Percentiles rank a stretch among this genome's conserved stretches.
Evolutionary conservation across 192 early-diverging fungal genomes (phyloP).

Genomic region (Podila minutissima): DNA sequence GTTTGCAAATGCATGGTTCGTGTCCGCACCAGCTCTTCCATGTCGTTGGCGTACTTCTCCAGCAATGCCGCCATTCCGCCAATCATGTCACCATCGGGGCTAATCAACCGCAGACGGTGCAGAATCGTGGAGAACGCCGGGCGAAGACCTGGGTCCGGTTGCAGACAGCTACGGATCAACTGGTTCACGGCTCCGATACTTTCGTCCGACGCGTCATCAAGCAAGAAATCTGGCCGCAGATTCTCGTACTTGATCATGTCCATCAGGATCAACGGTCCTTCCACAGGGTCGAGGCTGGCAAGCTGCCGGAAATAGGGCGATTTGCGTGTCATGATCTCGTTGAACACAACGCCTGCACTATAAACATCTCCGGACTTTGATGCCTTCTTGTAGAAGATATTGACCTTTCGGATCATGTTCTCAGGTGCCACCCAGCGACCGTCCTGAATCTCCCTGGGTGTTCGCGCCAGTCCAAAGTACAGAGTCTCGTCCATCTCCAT

Average conservation of each 20-base stretch:
- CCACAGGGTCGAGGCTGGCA: conserved; percentile 5
- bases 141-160: conserved; percentile 27
- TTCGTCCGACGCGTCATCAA: conserved; percentile 44
- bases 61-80: conserved; percentile 55
- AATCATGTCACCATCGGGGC: conserved; percentile 52
- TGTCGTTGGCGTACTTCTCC: conserved; percentile 59
- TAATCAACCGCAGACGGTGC: conserved; percentile 38
- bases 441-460: conserved; percentile 21
- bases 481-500: conserved; percentile 12
- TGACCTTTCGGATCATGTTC: conserved; percentile 14
- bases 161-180: conserved; percentile 41
- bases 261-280: conserved; percentile 10
- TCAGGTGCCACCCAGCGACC: conserved; percentile 43
- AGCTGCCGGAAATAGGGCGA: conserved; percentile 43
- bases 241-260: conserved; percentile 36
- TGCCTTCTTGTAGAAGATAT: conserved; percentile 11
- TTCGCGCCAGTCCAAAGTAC: conserved; percentile 3
- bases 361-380: conserved; percentile 18
- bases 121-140: conserved; percentile 35
- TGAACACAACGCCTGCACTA: conserved; percentile 56
- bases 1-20: conserved; percentile 53
- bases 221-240: conserved; percentile 41
- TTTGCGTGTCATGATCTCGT: conserved; percentile 58
- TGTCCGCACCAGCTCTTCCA: conserved; percentile 55
- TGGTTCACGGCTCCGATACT: conserved; percentile 40